These are phyloP conservation scores for Daldinia concentrica DNA, from an alignment of 495 filamentous ascomycete species.

Conservation along the genomic window DNA sequence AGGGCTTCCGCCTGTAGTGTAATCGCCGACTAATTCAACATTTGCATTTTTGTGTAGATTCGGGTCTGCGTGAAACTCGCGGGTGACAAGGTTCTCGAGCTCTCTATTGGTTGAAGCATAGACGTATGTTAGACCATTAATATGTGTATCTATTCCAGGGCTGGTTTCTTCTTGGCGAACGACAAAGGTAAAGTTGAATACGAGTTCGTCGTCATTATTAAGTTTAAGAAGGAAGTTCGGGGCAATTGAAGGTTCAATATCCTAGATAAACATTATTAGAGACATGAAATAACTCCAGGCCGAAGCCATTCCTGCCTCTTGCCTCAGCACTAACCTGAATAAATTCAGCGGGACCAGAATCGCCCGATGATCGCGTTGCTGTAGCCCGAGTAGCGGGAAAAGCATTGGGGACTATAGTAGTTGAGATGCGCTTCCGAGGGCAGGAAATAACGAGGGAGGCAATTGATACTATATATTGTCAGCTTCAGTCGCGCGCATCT, in stretches of 20 bases:
- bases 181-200: slow-evolving; percentile 91
- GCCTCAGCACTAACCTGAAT: slow-evolving; percentile 73
- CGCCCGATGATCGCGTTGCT: slow-evolving; percentile 77
- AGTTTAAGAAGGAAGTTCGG: slow-evolving; percentile 88
- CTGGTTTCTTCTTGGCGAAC: slow-evolving; percentile 73
- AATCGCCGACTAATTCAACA: slow-evolving; percentile 91
- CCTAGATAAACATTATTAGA: slow-evolving; percentile 60
- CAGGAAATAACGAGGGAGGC: slow-evolving; percentile 82
- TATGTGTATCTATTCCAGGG: slow-evolving; percentile 71
- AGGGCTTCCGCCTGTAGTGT: slow-evolving; percentile 76
- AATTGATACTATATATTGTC: slow-evolving; percentile 74
- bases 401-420: slow-evolving; percentile 85
- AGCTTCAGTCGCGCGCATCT: slow-evolving; percentile 37
- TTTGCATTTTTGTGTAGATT: slow-evolving; percentile 98
- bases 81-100: slow-evolving; percentile 89
- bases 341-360: slow-evolving; percentile 83
- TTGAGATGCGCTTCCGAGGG: slow-evolving; percentile 73
- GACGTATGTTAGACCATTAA: slow-evolving; percentile 92
- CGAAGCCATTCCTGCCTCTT: slow-evolving; percentile 10
- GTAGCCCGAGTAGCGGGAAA: slow-evolving; percentile 85
- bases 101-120: slow-evolving; percentile 86
- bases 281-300: slow-evolving; percentile 3
- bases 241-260: slow-evolving; percentile 72
- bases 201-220: slow-evolving; percentile 87
- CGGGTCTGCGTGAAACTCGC: slow-evolving; percentile 96